These are phyloP conservation scores for Pleurotus pulmonarius DNA, from an alignment of 768 basidiomycete species.

Conservation along the genomic window DNA sequence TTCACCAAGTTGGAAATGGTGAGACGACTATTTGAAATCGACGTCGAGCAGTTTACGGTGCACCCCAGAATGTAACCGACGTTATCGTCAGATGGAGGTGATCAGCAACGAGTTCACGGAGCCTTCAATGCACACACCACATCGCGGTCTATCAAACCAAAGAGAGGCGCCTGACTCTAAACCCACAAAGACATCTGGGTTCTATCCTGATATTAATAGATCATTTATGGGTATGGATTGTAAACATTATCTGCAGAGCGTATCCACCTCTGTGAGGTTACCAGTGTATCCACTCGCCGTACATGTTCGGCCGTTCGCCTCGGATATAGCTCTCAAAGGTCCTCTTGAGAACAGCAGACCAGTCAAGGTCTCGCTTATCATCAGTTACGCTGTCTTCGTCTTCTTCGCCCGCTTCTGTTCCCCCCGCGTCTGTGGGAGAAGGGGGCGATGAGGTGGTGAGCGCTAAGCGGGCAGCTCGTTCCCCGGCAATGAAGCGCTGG, in stretches of 20 bases:
- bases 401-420: constrained; percentile 21
- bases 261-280: constrained; percentile 7
- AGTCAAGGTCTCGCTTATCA: constrained; percentile 78
- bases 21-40: no score
- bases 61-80: no score
- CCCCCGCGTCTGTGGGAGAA: background rate
- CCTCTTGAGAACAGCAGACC: constrained; percentile 87
- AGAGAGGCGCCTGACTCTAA: no score
- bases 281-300: constrained; percentile 70
- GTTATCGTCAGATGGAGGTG: no score
- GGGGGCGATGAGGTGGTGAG: constrained; percentile 15
- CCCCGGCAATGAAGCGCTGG: constrained; percentile 67
- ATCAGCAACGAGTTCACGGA: no score
- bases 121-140: no score
- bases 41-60: no score
- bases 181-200: no score
- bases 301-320: constrained; percentile 89
- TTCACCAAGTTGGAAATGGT: background rate
- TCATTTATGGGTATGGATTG: constrained; percentile 2
- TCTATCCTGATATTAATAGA: constrained; percentile 1
- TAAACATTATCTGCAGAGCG: background rate
- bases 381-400: constrained; percentile 37
- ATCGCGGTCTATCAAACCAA: no score
- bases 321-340: constrained; percentile 91
- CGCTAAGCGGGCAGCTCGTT: constrained; percentile 54